Evolutionary conservation across 768 basidiomycete species (phyloP).

Genomic region (Phylloporus sp.): DNA sequence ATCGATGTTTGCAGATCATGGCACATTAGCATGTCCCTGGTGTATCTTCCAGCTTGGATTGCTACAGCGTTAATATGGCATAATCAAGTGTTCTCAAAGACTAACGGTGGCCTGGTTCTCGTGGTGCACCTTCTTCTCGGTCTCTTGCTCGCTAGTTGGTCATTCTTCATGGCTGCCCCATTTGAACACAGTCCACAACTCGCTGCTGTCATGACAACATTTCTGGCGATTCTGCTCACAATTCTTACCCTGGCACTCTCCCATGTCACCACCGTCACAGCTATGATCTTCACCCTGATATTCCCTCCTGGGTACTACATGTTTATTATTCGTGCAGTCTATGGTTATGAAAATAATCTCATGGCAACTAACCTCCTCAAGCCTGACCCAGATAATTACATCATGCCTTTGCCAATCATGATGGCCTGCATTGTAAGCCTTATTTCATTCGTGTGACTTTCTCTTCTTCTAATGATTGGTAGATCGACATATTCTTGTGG

Average conservation of each 20-base stretch:
- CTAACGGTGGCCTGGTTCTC: conserved; percentile 57
- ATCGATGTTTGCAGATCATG: conserved; percentile 39
- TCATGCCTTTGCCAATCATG: conserved; percentile 56
- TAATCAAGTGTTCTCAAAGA: conserved; percentile 56
- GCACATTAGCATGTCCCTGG: conserved; percentile 62
- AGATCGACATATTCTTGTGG: conserved; percentile 76
- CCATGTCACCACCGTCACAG: conserved; percentile 38
- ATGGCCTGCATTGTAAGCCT: conserved; percentile 59
- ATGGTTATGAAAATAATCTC: conserved; percentile 62
- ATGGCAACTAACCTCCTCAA: conserved; percentile 51
- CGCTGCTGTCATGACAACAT: conserved; percentile 62
- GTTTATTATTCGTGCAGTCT: conserved; percentile 63
- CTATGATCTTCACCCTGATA: conserved; percentile 62
- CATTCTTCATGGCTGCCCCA: conserved; percentile 64
- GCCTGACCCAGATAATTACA: conserved; percentile 56
- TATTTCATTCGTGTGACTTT: neutral
- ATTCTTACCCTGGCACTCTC: conserved; percentile 59
- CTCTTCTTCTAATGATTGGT: neutral
- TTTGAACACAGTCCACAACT: conserved; percentile 73
- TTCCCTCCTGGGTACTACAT: conserved; percentile 78
- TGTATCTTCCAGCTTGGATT: conserved; percentile 77
- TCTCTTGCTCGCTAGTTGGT: conserved; percentile 64
- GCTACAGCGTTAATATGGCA: conserved; percentile 64
- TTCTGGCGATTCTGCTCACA: conserved; percentile 62
- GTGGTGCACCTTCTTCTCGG: conserved; percentile 65